Conservation (phyloP, 129 eudicot species). For the Centaurea solstitialis region DNA sequence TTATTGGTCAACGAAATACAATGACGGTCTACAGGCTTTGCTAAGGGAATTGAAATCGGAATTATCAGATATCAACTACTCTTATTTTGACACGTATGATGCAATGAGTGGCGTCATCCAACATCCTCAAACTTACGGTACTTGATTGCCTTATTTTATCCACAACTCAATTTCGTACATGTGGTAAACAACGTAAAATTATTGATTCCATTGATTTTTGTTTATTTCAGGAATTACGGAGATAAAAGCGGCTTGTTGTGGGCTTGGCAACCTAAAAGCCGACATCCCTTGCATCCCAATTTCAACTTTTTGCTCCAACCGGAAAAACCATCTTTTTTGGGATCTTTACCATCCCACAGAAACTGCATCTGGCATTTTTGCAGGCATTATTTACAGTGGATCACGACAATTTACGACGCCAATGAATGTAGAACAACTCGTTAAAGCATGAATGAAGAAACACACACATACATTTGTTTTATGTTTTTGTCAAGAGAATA, state of each 20-base stretch:
- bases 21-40: slow-evolving; percentile 44
- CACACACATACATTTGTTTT: background rate
- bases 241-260: slow-evolving; percentile 80
- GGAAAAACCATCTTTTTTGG: slow-evolving; percentile 77
- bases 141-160: background rate
- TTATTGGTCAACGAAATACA: slow-evolving; percentile 63
- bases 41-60: slow-evolving; percentile 41
- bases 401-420: slow-evolving; percentile 47
- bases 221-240: slow-evolving; percentile 62
- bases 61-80: slow-evolving; percentile 53
- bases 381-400: slow-evolving; percentile 41
- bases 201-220: background rate
- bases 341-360: slow-evolving; percentile 80
- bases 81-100: slow-evolving; percentile 56
- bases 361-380: slow-evolving; percentile 44
- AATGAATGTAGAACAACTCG: slow-evolving; percentile 54
- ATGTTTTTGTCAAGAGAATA: background rate
- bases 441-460: slow-evolving; percentile 23
- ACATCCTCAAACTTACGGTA: slow-evolving; percentile 76
- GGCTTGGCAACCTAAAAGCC: slow-evolving; percentile 71
- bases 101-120: slow-evolving; percentile 49
- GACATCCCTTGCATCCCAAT: slow-evolving; percentile 69
- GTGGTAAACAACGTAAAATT: background rate
- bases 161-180: background rate
- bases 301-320: slow-evolving; percentile 54